Conservation (phyloP, 805 yeast genomes). For the Yarrowia osloensis region DNA sequence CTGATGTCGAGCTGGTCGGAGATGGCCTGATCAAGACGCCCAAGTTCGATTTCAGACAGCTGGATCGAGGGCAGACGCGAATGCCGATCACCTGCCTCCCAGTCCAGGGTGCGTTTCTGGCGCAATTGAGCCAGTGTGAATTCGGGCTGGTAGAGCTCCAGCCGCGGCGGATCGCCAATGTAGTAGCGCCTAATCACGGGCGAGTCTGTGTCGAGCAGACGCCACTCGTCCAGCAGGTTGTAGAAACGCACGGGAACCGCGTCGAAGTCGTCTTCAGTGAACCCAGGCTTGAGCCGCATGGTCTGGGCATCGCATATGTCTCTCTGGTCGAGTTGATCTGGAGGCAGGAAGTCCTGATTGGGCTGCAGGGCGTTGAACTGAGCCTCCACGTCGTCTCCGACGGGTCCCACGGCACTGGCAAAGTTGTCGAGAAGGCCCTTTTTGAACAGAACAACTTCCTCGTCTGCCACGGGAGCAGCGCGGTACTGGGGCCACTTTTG, state of each 20-base stretch:
- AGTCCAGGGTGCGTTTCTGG: constrained; percentile 19
- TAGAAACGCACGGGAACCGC: background rate
- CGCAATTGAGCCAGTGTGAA: constrained; percentile 6
- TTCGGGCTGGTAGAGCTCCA: constrained; percentile 15
- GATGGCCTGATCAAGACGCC: background rate
- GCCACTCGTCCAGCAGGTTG: constrained; percentile 5
- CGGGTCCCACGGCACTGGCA: background rate
- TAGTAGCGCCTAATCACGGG: constrained; percentile 5
- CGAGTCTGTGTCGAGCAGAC: background rate
- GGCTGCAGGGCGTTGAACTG: background rate
- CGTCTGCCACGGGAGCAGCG: background rate
- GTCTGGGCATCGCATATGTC: constrained; percentile 6
- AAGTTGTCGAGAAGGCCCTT: background rate
- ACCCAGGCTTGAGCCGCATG: constrained; percentile 11
- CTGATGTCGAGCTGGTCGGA: background rate
- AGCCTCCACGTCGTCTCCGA: background rate
- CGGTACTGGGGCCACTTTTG: constrained; percentile 22
- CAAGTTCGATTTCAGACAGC: background rate
- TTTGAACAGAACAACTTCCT: background rate
- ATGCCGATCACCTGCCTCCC: background rate
- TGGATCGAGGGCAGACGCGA: background rate
- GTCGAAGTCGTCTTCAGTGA: constrained; percentile 16
- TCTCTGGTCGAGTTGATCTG: constrained; percentile 18
- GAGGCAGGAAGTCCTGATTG: background rate
- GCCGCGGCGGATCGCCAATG: background rate